Base-by-base conservation (phyloP, 805 yeast genomes). In the Sugiyamaella smithiae region DNA sequence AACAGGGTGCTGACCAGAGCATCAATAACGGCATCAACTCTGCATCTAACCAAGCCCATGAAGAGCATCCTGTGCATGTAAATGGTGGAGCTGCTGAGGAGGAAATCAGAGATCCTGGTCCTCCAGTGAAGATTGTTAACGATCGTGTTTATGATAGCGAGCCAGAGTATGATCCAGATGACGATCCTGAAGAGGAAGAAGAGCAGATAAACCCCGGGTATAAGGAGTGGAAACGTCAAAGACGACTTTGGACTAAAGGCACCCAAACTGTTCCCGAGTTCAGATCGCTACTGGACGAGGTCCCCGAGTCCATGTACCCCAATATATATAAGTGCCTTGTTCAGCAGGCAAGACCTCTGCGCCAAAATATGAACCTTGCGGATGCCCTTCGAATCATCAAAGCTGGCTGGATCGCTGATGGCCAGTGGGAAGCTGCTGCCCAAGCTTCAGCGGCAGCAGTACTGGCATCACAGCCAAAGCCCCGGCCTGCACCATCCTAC, bases 381-480 rank as follows among this genome's bases (percentile, higher is more conserved):
- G 96, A 88, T 63, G 80, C 85, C 36, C 63, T 88, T 45, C 76
- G 76, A 55, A 77, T 90, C 20, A 76, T 90, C 36, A 81, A 87
- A 58, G 78, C 85, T 2, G 97, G 97, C 16, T 90, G 98, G 98
- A 74, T 76, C 12, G 82, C 81, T 51, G 80, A 80, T 19, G 88
- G 83, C 44, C 78, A 80, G 56, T 90, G 93, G 91, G 50, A 40
- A 14, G 50, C 50, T 22, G 50, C 50, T 33, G 50, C 45, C 19
- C 33, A 28, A 25, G 50, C 50, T 2, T 40, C 50, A 1, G 43
- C 43, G 2, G 40, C 48, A 16, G 48, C 48, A 12, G 48, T 45
- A 11, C 20, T 40, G 16, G 48, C 48, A 2, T 45, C 48, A 9
- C 48, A 45, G 29, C 48, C 48, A n/a, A 45, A 45, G 37, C 48